Percentiles rank a stretch among this genome's conserved stretches.
Evolutionary conservation across 345 rosid species (phyloP).

Genomic region (Pseudoturritis turrita): DNA sequence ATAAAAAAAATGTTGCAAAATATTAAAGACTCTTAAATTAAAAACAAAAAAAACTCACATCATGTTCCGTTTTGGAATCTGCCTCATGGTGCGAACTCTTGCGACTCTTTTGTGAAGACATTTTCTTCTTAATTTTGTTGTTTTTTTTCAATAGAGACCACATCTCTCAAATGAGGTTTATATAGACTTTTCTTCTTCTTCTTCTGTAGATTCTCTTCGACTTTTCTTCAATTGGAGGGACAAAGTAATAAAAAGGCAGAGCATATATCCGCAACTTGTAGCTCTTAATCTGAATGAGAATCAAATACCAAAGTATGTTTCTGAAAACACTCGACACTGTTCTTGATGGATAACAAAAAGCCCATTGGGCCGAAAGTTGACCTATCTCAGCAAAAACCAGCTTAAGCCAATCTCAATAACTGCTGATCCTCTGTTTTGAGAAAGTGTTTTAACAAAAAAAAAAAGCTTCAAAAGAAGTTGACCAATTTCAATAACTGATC

Average conservation of each 20-base stretch:
- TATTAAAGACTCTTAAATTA: background rate
- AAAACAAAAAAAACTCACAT: slow-evolving; percentile 8
- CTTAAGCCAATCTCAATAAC: background rate
- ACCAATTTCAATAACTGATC: background rate
- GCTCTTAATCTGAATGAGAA: background rate
- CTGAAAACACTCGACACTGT: background rate
- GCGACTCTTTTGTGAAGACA: background rate
- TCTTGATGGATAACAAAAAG: background rate
- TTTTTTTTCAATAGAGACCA: background rate
- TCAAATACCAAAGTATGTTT: background rate
- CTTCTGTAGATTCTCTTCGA: too few relatives aligned
- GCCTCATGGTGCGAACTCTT: slow-evolving; percentile 11
- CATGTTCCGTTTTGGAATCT: slow-evolving; percentile 3
- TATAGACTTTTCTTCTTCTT: background rate
- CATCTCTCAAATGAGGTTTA: background rate
- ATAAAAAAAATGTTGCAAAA: too few relatives aligned
- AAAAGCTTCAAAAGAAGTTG: background rate
- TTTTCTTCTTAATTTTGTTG: background rate
- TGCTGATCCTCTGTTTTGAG: background rate
- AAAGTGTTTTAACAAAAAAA: background rate
- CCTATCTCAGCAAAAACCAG: too few relatives aligned
- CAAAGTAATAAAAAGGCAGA: background rate
- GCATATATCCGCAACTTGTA: slow-evolving; percentile 21
- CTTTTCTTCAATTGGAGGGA: background rate
- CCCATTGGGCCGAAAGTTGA: too few relatives aligned